These are phyloP conservation scores for Tetratostichococcus sp. DNA, from an alignment of 139 green algal species.

Conservation along the genomic window DNA sequence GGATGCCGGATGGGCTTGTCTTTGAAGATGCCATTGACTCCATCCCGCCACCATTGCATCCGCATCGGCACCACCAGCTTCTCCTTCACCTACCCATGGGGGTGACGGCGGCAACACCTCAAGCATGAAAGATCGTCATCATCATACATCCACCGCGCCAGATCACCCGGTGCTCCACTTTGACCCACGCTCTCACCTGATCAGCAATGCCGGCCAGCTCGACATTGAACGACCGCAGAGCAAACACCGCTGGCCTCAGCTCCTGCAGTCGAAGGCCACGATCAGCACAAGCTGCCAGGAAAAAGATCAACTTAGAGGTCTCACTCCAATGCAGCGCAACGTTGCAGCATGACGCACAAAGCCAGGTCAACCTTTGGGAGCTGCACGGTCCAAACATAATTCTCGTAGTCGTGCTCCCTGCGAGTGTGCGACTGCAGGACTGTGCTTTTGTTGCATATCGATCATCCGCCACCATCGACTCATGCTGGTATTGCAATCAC, in stretches of 20 bases:
- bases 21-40: constrained; percentile 51
- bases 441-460: no score
- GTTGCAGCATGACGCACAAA: background rate
- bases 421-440: background rate
- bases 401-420: constrained; percentile 57
- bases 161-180: no score
- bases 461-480: background rate
- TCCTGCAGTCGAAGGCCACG: constrained; percentile 35
- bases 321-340: background rate
- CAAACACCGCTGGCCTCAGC: constrained; percentile 50
- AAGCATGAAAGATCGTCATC: no score
- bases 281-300: background rate
- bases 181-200: no score
- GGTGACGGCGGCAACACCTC: constrained; percentile 33
- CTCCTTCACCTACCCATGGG: constrained; percentile 40
- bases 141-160: no score
- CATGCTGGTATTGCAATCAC: background rate
- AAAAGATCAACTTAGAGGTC: background rate
- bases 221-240: constrained; percentile 73
- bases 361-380: constrained; percentile 38
- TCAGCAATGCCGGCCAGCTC: constrained; percentile 59
- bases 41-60: constrained; percentile 83
- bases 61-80: constrained; percentile 43
- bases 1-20: constrained; percentile 41
- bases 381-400: constrained; percentile 64